Percentiles rank a stretch among this genome's conserved stretches.
Conservation (phyloP, 371 early-diverging fungal species). For the Choanephora cucurbitarum region DNA sequence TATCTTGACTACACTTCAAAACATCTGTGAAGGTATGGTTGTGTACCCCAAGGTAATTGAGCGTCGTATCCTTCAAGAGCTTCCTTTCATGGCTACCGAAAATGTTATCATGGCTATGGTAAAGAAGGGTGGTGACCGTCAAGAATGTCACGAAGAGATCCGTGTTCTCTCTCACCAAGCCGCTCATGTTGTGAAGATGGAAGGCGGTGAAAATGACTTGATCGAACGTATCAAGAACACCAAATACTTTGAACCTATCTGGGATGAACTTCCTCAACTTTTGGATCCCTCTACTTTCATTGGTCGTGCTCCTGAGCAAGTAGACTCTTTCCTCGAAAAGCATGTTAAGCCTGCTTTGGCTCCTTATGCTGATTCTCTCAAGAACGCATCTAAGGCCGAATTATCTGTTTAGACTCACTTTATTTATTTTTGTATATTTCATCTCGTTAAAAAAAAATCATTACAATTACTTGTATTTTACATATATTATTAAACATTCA, state of each 20-base stretch:
- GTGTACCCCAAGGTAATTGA: conserved; percentile 96
- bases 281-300: conserved; percentile 93
- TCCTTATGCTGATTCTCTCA: conserved; percentile 67
- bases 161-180: conserved; percentile 95
- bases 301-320: conserved; percentile 95
- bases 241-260: conserved; percentile 88
- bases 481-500: too few relatives aligned
- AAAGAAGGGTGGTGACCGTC: conserved; percentile 94
- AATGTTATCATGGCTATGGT: conserved; percentile 99
- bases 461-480: too few relatives aligned
- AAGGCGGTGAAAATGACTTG: conserved; percentile 94
- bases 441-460: background rate
- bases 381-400: conserved; percentile 56
- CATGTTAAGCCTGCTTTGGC: conserved; percentile 87
- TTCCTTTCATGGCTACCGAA: conserved; percentile 99
- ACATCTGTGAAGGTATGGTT: conserved; percentile 95
- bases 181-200: conserved; percentile 86
- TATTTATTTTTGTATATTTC: conserved; percentile 1
- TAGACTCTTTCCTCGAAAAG: conserved; percentile 78
- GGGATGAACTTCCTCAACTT: conserved; percentile 71
- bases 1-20: conserved; percentile 88
- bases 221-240: conserved; percentile 85
- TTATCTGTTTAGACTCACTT: conserved; percentile 55
- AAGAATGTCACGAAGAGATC: conserved; percentile 95
- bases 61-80: conserved; percentile 89